Evolutionary conservation across 768 basidiomycete genomes (phyloP).

Genomic region (Boletus fagicola): DNA sequence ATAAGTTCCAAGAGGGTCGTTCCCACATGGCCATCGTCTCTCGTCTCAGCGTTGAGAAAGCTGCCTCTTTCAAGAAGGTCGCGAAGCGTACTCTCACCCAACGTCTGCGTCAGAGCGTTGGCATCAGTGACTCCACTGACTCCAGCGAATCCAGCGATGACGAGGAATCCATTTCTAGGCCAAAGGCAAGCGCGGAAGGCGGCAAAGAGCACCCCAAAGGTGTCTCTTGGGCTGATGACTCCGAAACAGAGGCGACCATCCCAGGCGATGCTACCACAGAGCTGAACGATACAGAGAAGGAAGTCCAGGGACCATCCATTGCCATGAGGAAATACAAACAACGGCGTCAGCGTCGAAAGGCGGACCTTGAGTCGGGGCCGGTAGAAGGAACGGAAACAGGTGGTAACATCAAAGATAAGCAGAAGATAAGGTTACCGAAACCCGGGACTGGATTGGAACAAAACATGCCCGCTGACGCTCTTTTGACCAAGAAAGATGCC

Average conservation of each 20-base stretch:
- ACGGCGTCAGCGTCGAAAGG: slow-evolving; percentile 8
- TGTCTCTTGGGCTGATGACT: slow-evolving; percentile 34
- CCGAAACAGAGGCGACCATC: slow-evolving; percentile 32
- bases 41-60: slow-evolving; percentile 69
- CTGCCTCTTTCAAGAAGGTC: slow-evolving; percentile 78
- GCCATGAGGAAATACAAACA: slow-evolving; percentile 18
- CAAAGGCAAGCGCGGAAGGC: slow-evolving; percentile 15
- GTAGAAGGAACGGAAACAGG: slow-evolving; percentile 14
- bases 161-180: slow-evolving; percentile 29
- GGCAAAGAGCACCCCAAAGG: slow-evolving; percentile 27
- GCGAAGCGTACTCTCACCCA: slow-evolving; percentile 80
- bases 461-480: slow-evolving; percentile 86
- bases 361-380: slow-evolving; percentile 28
- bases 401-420: slow-evolving; percentile 21
- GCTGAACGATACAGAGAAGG: slow-evolving; percentile 15
- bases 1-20: slow-evolving; percentile 86
- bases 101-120: slow-evolving; percentile 70
- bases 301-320: slow-evolving; percentile 9
- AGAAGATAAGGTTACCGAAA: slow-evolving; percentile 30
- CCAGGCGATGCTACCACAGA: slow-evolving; percentile 25
- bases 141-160: slow-evolving; percentile 48
- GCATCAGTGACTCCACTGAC: slow-evolving; percentile 65
- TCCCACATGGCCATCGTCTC: slow-evolving; percentile 92
- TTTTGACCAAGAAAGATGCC: slow-evolving; percentile 69
- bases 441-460: slow-evolving; percentile 60